Base-by-base conservation (phyloP, 1,284 basidiomycete species). In the Apiotrichum brassicae region DNA sequence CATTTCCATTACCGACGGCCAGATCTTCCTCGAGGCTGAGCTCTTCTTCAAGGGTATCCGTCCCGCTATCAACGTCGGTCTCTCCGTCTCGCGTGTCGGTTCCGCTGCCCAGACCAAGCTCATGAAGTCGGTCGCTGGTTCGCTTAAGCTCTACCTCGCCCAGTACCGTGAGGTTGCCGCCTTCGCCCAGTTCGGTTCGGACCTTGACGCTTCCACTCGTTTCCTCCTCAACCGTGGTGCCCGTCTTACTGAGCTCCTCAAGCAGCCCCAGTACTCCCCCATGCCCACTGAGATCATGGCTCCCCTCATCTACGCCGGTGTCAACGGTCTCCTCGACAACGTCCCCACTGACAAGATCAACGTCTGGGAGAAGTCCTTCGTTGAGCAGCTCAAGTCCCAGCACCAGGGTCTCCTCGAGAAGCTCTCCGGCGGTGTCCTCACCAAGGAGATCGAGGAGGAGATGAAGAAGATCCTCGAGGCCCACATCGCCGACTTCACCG, bases 121-220 rank as follows among this genome's bases (percentile, higher is more conserved):
- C 78, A 95, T 97, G 92, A 98, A 97, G 87, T 90, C 95, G 80
- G 97, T 97, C 69, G 93, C 94, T 65, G 94, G 94, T 83, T 97
- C 93, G 60, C 85, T 97, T 70, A 98, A 98, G 81, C 84, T 98
- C 48, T 97, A 97, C 84, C 89, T 98, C 62, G 94, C 94, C 47
- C 94, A 98, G 77, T 98, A 97, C 82, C 93, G 94, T 87, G 94
- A 98, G 82, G 92, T 98, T 63, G 94, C 94, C 64, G 94, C 94
- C 60, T 70, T 71, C 64, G 94, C 94, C 56, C 94, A 97, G 76
- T 98, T 98, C 81, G 94, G 94, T 83, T 98, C 94, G 65, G 94
- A 97, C 78, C 87, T 98, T 41, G 94, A 97, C 80, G 92, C 94
- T 56, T 95, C 94, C 34, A 97, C 94, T 65, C 89, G 90, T 66